Base-by-base conservation (phyloP, 805 yeast genomes). In the Torulaspora gathmanii region DNA sequence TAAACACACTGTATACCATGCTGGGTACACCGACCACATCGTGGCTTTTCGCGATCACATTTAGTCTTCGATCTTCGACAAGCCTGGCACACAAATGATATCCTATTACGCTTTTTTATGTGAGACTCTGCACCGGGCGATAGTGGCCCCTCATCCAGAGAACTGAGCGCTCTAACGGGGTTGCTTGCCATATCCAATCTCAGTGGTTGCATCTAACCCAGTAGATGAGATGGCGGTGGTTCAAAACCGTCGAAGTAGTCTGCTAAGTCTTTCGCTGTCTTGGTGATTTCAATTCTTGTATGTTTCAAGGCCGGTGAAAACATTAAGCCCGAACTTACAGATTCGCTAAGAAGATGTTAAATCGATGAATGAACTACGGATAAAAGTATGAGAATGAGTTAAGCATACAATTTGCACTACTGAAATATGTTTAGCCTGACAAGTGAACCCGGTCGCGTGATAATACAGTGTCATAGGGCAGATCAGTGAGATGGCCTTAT, bases 81-180 rank as follows among this genome's bases (percentile, higher is more conserved):
- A 1, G 57, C 55, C 40, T 60, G 59, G 41, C 70, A 65, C 12
- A 64, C 68, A 43, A 55, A 65, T 0, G 70, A 65, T 5, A 65
- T 42, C 37, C 68, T 52, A 35, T 65, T 57, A 30, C 70, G 53
- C 33, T 53, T 61, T 37, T 47, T 47, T 10, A 40, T 41, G 22
- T 42, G 38, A 3, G 31, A 40, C 13, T 45, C 49, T 25, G 26
- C 22, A 13, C 40, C 45, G 4, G 40, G 41, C 13, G 42, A 31
- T 17, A 35, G 30, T 10, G 33, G 22, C 12, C 36, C 37, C 4
- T 41, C 39, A 6, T 41, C 39, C n/a, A 28, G 13, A 12, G 29
- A 15, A 22, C 31, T 9, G 4, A 28, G 13, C 12, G 25, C 25
- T 22, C 16, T 40, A 10, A 16, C 20, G 17, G 44, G 9, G 11